Evolutionary conservation across 2,329 filamentous ascomycete species (phyloP).

Genomic region (Diplodia corticola): DNA sequence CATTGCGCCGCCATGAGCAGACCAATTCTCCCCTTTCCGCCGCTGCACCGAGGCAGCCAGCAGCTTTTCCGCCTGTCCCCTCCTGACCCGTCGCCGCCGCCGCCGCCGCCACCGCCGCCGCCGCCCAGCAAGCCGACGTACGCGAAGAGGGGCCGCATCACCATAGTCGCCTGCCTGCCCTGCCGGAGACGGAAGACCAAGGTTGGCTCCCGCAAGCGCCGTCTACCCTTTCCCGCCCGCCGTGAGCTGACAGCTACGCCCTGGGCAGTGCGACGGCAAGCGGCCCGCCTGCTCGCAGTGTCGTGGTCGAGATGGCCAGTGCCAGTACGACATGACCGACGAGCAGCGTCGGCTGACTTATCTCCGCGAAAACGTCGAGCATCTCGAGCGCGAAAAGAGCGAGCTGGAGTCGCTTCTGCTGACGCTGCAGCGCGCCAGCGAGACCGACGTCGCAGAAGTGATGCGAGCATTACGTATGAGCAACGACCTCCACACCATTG

Average conservation of each 20-base stretch:
- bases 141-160: slow-evolving; percentile 29
- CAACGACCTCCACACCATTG: slow-evolving; percentile 25
- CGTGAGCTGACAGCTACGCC: slow-evolving; percentile 7
- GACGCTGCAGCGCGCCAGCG: slow-evolving; percentile 25
- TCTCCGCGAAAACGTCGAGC: slow-evolving; percentile 29
- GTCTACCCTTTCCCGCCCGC: not conserved
- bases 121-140: slow-evolving; percentile 25
- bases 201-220: slow-evolving; percentile 15
- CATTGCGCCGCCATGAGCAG: slow-evolving; percentile 46
- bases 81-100: slow-evolving; percentile 15
- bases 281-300: slow-evolving; percentile 29
- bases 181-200: slow-evolving; percentile 30
- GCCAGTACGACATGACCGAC: slow-evolving; percentile 31
- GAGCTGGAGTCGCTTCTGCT: slow-evolving; percentile 26
- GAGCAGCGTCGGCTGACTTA: slow-evolving; percentile 30
- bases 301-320: slow-evolving; percentile 25
- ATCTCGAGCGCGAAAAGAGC: slow-evolving; percentile 27
- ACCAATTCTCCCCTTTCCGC: slow-evolving; percentile 24
- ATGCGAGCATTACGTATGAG: slow-evolving; percentile 26
- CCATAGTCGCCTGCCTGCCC: slow-evolving; percentile 30
- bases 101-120: slow-evolving; percentile 15
- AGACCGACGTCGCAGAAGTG: slow-evolving; percentile 27
- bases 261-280: slow-evolving; percentile 28
- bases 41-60: not conserved
- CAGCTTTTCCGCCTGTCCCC: slow-evolving; percentile 9